phyloP scores from a whole-genome alignment of 1,139 yeast species.

The Yamadazyma taylorii region DNA sequence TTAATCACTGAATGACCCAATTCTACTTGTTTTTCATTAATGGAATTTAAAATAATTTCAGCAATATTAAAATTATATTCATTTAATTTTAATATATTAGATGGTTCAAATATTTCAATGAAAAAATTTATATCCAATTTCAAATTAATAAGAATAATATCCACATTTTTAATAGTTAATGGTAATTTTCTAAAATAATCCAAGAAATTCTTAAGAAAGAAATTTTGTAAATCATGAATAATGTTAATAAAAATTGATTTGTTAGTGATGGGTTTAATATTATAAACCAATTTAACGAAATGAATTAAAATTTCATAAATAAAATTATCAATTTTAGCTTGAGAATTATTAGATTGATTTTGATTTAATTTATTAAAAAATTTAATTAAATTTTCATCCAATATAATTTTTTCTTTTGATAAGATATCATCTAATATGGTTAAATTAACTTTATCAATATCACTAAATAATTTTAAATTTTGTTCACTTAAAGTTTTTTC shows the following conservation, averaged over 20 bases:
- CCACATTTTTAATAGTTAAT: conserved; percentile 15
- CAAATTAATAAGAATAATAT: conserved; percentile 24
- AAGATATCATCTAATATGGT: conserved; percentile 46
- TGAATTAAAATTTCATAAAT: conserved; percentile 42
- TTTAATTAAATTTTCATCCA: conserved; percentile 28
- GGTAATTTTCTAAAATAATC: conserved; percentile 30
- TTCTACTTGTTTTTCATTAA: conserved; percentile 29
- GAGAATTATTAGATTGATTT: conserved; percentile 5
- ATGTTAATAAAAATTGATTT: conserved; percentile 36
- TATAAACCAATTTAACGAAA: conserved; percentile 43
- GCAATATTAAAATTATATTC: conserved; percentile 38
- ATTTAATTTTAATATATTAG: conserved; percentile 35
- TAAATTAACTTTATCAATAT: conserved; percentile 43
- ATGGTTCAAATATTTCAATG: conserved; percentile 41
- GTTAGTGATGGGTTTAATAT: conserved; percentile 45
- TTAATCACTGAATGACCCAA: conserved; percentile 9
- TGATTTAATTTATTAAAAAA: conserved; percentile 25
- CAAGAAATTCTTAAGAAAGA: conserved; percentile 34
- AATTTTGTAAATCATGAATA: conserved; percentile 41
- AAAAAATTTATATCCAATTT: conserved; percentile 42
- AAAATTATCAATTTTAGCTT: conserved; percentile 38
- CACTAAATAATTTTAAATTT: conserved; percentile 42
- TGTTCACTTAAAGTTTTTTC: conserved; percentile 39
- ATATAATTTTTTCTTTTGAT: conserved; percentile 37
- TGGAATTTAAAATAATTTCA: conserved; percentile 32